Conservation (phyloP, 805 yeast genomes). For the Kregervanrija delftensis region DNA sequence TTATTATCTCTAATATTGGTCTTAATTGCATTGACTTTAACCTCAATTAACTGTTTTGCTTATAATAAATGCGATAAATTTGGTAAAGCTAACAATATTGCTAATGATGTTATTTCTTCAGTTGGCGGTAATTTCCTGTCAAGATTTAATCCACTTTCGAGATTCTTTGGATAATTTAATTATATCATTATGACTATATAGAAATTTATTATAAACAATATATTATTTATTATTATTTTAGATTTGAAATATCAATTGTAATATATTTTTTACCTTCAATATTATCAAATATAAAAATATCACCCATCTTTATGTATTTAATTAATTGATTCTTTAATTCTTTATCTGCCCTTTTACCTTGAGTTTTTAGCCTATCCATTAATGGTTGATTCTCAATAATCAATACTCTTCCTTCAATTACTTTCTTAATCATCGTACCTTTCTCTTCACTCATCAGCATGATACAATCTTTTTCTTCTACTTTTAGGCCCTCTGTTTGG, state of each 20-base stretch:
- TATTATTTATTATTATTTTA: background rate
- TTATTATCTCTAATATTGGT: slow-evolving; percentile 60
- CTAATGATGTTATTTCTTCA: slow-evolving; percentile 48
- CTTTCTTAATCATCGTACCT: too few species aligned
- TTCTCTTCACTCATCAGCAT: too few species aligned
- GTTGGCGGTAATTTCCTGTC: slow-evolving; percentile 38
- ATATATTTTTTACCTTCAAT: slow-evolving; percentile 15
- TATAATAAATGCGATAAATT: slow-evolving; percentile 90
- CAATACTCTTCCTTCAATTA: too few species aligned
- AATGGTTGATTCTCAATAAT: slow-evolving; percentile 19
- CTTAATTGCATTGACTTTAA: slow-evolving; percentile 60
- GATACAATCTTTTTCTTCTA: background rate
- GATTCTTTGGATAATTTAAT: slow-evolving; percentile 8
- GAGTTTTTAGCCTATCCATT: slow-evolving; percentile 10
- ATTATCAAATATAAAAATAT: slow-evolving; percentile 12
- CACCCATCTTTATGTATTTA: slow-evolving; percentile 15
- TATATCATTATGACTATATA: slow-evolving; percentile 1
- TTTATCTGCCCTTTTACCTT: slow-evolving; percentile 13
- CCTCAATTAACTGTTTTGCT: slow-evolving; percentile 80
- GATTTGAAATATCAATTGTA: slow-evolving; percentile 16
- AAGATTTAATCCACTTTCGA: slow-evolving; percentile 37
- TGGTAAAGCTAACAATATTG: slow-evolving; percentile 70
- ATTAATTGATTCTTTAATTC: slow-evolving; percentile 15
- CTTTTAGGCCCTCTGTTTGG: too few species aligned
- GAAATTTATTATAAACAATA: background rate